phyloP scores from a whole-genome alignment of 345 rosid species.

The Toxicodendron radicans region DNA sequence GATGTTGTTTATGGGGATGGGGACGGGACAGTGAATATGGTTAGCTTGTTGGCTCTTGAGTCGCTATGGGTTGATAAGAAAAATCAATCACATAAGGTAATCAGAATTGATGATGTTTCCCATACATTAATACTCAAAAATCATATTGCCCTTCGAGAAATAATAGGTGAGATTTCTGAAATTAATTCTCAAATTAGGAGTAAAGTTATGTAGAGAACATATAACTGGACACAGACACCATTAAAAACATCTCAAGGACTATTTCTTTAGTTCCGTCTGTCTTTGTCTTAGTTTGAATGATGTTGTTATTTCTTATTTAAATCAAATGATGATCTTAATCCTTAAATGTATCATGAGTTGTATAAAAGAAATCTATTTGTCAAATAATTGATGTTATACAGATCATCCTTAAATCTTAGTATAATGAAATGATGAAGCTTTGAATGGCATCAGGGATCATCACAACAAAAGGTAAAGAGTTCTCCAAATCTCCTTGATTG shows the following conservation, averaged over 20 bases:
- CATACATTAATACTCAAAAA: conserved; percentile 59
- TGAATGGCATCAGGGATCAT: too few species aligned
- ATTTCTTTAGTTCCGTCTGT: not conserved
- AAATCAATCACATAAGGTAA: conserved; percentile 45
- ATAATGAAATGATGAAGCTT: too few species aligned
- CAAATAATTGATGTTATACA: too few species aligned
- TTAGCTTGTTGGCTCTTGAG: conserved; percentile 59
- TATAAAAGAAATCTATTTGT: too few species aligned
- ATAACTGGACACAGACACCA: too few species aligned
- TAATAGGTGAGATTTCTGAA: conserved; percentile 41
- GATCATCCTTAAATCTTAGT: too few species aligned
- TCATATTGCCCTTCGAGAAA: conserved; percentile 44
- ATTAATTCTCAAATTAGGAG: conserved; percentile 35
- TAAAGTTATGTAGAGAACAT: not conserved
- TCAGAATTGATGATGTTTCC: conserved; percentile 47
- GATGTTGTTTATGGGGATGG: conserved; percentile 72
- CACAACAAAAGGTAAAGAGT: too few species aligned
- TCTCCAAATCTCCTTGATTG: too few species aligned
- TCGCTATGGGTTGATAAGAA: conserved; percentile 36
- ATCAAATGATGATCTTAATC: too few species aligned
- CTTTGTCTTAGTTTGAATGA: not conserved
- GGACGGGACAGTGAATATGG: conserved; percentile 82
- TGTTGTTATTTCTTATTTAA: not conserved
- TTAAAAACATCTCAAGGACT: too few species aligned
- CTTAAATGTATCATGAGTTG: not conserved